Percentiles rank a stretch among this genome's conserved stretches.
Conservation (phyloP, 306 rosid species). For the Acacia crassicarpa region DNA sequence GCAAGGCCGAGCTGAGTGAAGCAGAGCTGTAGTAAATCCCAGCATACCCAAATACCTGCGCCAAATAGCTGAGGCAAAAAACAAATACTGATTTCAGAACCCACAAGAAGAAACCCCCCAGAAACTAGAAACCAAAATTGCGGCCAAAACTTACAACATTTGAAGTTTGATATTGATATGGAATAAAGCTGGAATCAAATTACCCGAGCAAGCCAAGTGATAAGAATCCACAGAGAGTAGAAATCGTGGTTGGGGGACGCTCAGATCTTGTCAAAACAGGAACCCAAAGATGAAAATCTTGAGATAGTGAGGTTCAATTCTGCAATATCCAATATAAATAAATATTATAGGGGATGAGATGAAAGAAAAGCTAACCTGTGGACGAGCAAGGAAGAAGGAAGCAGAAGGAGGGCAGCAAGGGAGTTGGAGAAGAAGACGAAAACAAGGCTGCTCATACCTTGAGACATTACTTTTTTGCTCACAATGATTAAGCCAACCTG, state of each 20-base stretch:
- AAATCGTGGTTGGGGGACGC: slow-evolving; percentile 56
- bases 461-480: slow-evolving; percentile 64
- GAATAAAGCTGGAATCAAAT: slow-evolving; percentile 16
- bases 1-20: slow-evolving; percentile 71
- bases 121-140: not conserved
- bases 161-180: not conserved
- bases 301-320: not conserved
- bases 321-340: not conserved
- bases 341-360: not conserved
- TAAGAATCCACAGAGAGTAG: slow-evolving; percentile 51
- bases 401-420: slow-evolving; percentile 64
- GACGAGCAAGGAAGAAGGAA: slow-evolving; percentile 55
- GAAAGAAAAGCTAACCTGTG: slow-evolving; percentile 43
- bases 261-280: slow-evolving; percentile 37
- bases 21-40: slow-evolving; percentile 78
- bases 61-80: slow-evolving; percentile 34
- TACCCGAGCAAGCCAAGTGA: slow-evolving; percentile 68
- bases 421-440: slow-evolving; percentile 74
- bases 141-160: not conserved
- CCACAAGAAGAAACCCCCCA: not conserved
- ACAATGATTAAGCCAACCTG: slow-evolving; percentile 69
- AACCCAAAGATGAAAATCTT: not conserved
- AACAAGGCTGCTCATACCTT: slow-evolving; percentile 67
- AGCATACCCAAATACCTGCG: slow-evolving; percentile 67
- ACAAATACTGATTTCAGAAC: not conserved